These are phyloP conservation scores for Collybia sp. DNA, from an alignment of 768 basidiomycete species.

Conservation along the genomic window DNA sequence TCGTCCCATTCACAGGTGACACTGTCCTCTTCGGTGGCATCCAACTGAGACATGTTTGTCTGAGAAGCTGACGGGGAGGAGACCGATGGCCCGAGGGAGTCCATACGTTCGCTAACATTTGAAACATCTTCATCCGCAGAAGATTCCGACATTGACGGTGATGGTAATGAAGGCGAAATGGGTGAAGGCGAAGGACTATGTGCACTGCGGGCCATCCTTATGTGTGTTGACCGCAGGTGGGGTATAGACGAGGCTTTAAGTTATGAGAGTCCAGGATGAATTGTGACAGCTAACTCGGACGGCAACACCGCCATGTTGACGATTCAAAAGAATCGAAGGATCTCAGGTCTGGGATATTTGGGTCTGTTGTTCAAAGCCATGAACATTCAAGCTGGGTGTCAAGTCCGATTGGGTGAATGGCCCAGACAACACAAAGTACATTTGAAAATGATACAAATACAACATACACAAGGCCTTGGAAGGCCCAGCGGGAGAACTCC, in stretches of 20 bases:
- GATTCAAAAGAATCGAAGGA: too few relatives aligned
- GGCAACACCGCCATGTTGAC: too few relatives aligned
- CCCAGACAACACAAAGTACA: too few relatives aligned
- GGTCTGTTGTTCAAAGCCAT: too few relatives aligned
- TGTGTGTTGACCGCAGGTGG: neutral
- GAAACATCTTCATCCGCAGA: slow-evolving; percentile 20
- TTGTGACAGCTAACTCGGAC: too few relatives aligned
- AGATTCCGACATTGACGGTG: slow-evolving; percentile 23
- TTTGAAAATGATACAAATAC: too few relatives aligned
- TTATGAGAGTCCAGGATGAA: too few relatives aligned
- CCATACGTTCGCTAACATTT: slow-evolving; percentile 13
- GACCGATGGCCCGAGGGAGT: slow-evolving; percentile 19
- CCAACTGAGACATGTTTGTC: slow-evolving; percentile 7
- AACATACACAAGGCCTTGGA: too few relatives aligned
- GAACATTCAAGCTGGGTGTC: too few relatives aligned
- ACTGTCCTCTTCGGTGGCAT: slow-evolving; percentile 40
- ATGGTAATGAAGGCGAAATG: slow-evolving; percentile 9
- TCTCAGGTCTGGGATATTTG: too few relatives aligned
- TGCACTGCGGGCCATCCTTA: slow-evolving; percentile 7
- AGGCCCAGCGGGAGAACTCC: too few relatives aligned
- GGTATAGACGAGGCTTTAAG: neutral
- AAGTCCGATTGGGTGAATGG: too few relatives aligned
- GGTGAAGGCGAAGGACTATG: slow-evolving; percentile 5
- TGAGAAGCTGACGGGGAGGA: slow-evolving; percentile 31
- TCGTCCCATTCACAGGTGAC: slow-evolving; percentile 83